Evolutionary conservation across 306 rosid genomes (phyloP).

Genomic region (Lablab purpureus): DNA sequence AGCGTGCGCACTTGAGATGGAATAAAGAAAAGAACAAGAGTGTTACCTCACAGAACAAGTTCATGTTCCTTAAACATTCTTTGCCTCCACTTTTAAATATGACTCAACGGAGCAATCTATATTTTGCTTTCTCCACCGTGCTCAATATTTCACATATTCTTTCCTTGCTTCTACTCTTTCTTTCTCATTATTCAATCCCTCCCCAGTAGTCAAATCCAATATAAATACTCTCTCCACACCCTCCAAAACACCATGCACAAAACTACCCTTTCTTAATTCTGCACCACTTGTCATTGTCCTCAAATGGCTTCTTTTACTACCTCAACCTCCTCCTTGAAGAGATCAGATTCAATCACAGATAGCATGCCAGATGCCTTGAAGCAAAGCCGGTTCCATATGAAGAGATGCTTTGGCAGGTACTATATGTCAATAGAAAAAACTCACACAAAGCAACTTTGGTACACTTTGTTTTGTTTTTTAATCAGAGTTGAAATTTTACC

Average conservation of each 20-base stretch:
- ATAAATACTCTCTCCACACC: slow-evolving; percentile 47
- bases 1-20: slow-evolving; percentile 43
- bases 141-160: slow-evolving; percentile 59
- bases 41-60: slow-evolving; percentile 31
- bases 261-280: slow-evolving; percentile 34
- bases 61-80: slow-evolving; percentile 56
- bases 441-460: neutral
- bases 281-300: neutral
- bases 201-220: slow-evolving; percentile 7
- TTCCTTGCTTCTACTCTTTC: slow-evolving; percentile 63
- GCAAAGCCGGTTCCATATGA: slow-evolving; percentile 76
- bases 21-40: slow-evolving; percentile 65
- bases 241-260: slow-evolving; percentile 21
- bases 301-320: slow-evolving; percentile 65
- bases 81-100: slow-evolving; percentile 51
- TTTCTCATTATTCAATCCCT: slow-evolving; percentile 37
- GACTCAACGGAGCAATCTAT: slow-evolving; percentile 31
- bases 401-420: slow-evolving; percentile 82
- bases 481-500: neutral
- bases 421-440: neutral
- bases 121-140: slow-evolving; percentile 43
- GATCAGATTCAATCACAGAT: slow-evolving; percentile 72
- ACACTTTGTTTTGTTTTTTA: neutral
- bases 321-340: slow-evolving; percentile 55
- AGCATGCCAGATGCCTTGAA: slow-evolving; percentile 76